These are phyloP conservation scores for Whalleya microplaca DNA, from an alignment of 2,329 filamentous ascomycete genomes.

Conservation along the genomic window DNA sequence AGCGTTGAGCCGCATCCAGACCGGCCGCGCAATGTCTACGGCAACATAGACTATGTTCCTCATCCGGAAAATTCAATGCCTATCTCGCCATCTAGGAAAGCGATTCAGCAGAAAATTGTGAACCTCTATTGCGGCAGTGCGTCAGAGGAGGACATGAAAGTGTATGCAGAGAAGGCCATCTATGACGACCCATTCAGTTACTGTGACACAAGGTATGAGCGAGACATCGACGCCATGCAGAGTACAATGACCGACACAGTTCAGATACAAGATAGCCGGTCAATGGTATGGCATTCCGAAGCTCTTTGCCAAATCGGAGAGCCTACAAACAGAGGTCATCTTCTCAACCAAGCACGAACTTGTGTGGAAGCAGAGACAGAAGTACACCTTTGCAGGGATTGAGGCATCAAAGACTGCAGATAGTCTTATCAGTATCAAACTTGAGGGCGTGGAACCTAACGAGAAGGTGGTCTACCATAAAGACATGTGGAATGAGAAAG, in stretches of 20 bases:
- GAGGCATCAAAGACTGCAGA: conserved; percentile 44
- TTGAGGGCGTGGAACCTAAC: conserved; percentile 39
- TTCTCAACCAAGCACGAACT: conserved; percentile 43
- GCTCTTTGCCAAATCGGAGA: conserved; percentile 43
- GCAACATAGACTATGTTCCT: conserved; percentile 46
- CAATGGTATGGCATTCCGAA: conserved; percentile 54
- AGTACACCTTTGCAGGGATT: conserved; percentile 47
- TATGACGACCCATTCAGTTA: conserved; percentile 54
- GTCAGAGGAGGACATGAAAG: conserved; percentile 51
- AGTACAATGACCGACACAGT: background rate
- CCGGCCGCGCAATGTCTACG: conserved; percentile 14
- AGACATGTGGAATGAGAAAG: conserved; percentile 54
- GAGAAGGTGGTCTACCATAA: conserved; percentile 51
- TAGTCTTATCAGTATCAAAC: conserved; percentile 43
- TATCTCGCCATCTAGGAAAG: conserved; percentile 40
- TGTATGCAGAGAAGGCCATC: conserved; percentile 49
- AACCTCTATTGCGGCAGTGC: conserved; percentile 51
- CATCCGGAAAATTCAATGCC: conserved; percentile 38
- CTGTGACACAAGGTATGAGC: conserved; percentile 48
- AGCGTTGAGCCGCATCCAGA: conserved; percentile 18
- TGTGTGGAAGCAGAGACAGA: conserved; percentile 52
- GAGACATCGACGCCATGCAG: too few species aligned
- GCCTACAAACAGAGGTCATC: conserved; percentile 46
- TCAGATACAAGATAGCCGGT: conserved; percentile 48
- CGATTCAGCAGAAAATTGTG: conserved; percentile 47